Conservation (phyloP, 202 grass and related monocot genomes). For the Digitaria exilis region DNA sequence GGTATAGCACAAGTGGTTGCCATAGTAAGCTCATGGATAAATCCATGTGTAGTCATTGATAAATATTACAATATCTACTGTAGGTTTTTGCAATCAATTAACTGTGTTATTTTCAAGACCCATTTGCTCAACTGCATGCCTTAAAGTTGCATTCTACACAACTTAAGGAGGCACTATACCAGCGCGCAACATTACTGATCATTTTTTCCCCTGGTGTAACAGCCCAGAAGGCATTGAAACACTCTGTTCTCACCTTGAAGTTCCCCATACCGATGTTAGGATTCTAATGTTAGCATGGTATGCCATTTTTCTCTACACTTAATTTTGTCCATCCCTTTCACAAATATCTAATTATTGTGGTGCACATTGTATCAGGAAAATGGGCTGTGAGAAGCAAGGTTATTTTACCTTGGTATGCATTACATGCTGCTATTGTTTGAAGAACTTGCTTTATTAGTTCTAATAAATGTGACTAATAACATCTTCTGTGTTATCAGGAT, state of each 20-base stretch:
- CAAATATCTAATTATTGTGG: slow-evolving; percentile 33
- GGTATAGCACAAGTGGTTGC: not conserved
- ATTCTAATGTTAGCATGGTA: slow-evolving; percentile 99
- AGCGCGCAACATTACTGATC: slow-evolving; percentile 22
- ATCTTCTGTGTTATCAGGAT: slow-evolving; percentile 56
- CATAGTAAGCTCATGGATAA: slow-evolving; percentile 6
- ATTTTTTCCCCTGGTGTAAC: slow-evolving; percentile 31
- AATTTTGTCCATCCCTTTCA: not conserved
- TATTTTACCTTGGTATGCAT: slow-evolving; percentile 88
- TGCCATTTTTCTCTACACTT: slow-evolving; percentile 22
- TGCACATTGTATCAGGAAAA: slow-evolving; percentile 74
- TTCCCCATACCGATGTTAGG: slow-evolving; percentile 95
- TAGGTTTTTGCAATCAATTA: not conserved
- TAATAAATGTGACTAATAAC: slow-evolving; percentile 26
- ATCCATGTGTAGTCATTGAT: slow-evolving; percentile 9
- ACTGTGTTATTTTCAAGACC: not conserved
- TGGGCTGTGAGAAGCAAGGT: slow-evolving; percentile 94
- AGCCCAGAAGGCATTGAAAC: slow-evolving; percentile 97
- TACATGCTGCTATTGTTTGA: not conserved
- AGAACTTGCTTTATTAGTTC: not conserved
- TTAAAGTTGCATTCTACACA: too few relatives aligned
- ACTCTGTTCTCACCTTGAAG: slow-evolving; percentile 85
- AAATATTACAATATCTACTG: not conserved
- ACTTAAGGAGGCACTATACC: not conserved
- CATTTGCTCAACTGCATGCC: not conserved